A percentile compares a stretch with the other conserved stretches of the same genome.
These are phyloP conservation scores for Inosperma sp. DNA, from an alignment of 768 basidiomycete species.

Conservation along the genomic window DNA sequence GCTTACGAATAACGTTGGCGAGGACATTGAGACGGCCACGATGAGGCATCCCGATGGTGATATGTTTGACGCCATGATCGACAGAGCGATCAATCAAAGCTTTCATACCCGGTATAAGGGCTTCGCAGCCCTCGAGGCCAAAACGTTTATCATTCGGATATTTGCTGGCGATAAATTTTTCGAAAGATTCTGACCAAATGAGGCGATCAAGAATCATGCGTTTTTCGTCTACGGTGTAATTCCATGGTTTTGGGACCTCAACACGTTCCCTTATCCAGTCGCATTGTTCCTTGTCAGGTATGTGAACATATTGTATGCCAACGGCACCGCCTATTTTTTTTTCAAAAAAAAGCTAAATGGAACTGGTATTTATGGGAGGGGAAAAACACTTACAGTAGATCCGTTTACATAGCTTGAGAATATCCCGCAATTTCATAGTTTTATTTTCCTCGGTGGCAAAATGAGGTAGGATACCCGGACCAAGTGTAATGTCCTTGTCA, in stretches of 20 bases:
- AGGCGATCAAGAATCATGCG: conserved; percentile 98
- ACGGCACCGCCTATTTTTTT: conserved; percentile 85
- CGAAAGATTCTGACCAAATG: conserved; percentile 99
- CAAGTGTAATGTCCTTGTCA: conserved; percentile 90
- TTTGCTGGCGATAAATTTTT: conserved; percentile 97
- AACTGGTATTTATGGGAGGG: background rate
- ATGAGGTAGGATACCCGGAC: conserved; percentile 93
- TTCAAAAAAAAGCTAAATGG: conserved; percentile 9
- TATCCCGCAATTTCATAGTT: conserved; percentile 86
- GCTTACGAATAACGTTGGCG: conserved; percentile 98
- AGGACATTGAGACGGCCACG: conserved; percentile 97
- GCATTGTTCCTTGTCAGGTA: conserved; percentile 97
- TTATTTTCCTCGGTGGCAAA: conserved; percentile 84
- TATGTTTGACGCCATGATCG: conserved; percentile 90
- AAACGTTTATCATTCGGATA: conserved; percentile 99
- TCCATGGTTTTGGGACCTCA: conserved; percentile 95
- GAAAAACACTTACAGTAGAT: conserved; percentile 77
- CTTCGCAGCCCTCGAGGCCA: conserved; percentile 96
- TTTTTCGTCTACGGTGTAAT: conserved; percentile 97
- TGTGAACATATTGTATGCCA: conserved; percentile 91
- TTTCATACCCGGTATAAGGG: conserved; percentile 98
- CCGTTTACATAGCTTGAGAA: conserved; percentile 83
- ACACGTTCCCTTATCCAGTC: conserved; percentile 98
- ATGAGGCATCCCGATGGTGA: conserved; percentile 99
- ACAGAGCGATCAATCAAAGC: conserved; percentile 98